These are phyloP conservation scores for Alternaria conjuncta DNA, from an alignment of 2,329 filamentous ascomycete genomes.

Conservation along the genomic window DNA sequence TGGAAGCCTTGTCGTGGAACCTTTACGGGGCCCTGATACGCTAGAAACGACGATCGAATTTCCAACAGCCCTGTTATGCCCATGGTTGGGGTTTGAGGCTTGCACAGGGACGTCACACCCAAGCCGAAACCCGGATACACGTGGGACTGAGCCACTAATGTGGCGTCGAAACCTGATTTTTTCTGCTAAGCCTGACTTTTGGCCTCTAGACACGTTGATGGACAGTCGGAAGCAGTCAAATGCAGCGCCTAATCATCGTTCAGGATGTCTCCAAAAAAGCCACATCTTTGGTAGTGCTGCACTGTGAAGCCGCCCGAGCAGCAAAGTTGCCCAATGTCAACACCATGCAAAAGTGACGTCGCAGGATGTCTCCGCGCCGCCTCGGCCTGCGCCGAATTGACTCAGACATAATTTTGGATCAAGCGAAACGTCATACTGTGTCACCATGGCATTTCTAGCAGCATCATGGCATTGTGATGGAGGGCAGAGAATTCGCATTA, in stretches of 20 bases:
- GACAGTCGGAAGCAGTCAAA: conserved; percentile 5
- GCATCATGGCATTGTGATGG: conserved; percentile 18
- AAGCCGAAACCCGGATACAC: conserved; percentile 9
- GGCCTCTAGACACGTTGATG: conserved; percentile 11
- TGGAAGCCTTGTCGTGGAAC: conserved; percentile 8
- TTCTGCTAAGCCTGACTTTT: conserved; percentile 1
- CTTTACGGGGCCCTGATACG: conserved; percentile 8
- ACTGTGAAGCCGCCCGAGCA: conserved; percentile 12
- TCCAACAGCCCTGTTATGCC: not conserved
- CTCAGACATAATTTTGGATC: conserved; percentile 4
- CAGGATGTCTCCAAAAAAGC: not conserved
- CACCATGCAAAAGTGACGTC: conserved; percentile 13
- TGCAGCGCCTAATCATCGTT: not conserved
- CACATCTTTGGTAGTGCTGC: conserved; percentile 1
- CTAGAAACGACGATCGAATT: conserved; percentile 3
- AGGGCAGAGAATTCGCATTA: conserved; percentile 4
- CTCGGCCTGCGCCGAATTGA: not conserved
- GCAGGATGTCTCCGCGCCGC: not conserved
- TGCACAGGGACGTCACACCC: conserved; percentile 19
- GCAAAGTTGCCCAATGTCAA: conserved; percentile 11
- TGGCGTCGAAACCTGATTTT: conserved; percentile 25
- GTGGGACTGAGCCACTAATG: conserved; percentile 28
- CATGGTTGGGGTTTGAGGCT: conserved; percentile 3
- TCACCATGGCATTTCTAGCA: conserved; percentile 10
- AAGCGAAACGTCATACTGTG: conserved; percentile 20